Evolutionary conservation across 345 rosid species (phyloP).

Genomic region (Gossypium thurberi): DNA sequence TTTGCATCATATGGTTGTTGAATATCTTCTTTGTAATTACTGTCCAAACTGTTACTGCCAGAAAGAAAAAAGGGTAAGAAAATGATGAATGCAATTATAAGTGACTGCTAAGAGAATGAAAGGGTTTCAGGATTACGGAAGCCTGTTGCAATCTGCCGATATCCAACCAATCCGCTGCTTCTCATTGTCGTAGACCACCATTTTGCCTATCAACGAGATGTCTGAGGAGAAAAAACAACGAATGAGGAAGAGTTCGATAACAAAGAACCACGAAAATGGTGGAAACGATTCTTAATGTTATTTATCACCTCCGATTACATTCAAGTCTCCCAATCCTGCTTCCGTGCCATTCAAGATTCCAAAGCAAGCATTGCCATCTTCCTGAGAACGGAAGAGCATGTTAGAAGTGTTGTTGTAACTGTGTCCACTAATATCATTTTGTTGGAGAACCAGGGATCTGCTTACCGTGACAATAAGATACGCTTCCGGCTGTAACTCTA

Average conservation of each 20-base stretch:
- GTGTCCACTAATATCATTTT: background rate
- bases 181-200: slow-evolving; percentile 77
- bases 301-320: slow-evolving; percentile 47
- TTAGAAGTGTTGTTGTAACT: background rate
- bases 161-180: slow-evolving; percentile 68
- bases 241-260: background rate
- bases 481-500: slow-evolving; percentile 50
- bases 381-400: slow-evolving; percentile 28
- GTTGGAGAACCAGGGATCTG: background rate
- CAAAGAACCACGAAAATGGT: background rate
- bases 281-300: background rate
- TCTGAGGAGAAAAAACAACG: slow-evolving; percentile 23
- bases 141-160: slow-evolving; percentile 44
- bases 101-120: slow-evolving; percentile 7
- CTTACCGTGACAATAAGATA: slow-evolving; percentile 77
- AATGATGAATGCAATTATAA: slow-evolving; percentile 8
- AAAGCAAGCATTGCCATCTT: slow-evolving; percentile 67
- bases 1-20: slow-evolving; percentile 37
- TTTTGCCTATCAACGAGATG: slow-evolving; percentile 48
- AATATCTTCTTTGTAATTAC: slow-evolving; percentile 31
- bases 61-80: slow-evolving; percentile 20
- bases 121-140: slow-evolving; percentile 50
- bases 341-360: slow-evolving; percentile 73
- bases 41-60: slow-evolving; percentile 41
- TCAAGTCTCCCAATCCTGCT: slow-evolving; percentile 37